Conservation (phyloP, 2,329 filamentous ascomycete genomes). For the Colletotrichum sp. region DNA sequence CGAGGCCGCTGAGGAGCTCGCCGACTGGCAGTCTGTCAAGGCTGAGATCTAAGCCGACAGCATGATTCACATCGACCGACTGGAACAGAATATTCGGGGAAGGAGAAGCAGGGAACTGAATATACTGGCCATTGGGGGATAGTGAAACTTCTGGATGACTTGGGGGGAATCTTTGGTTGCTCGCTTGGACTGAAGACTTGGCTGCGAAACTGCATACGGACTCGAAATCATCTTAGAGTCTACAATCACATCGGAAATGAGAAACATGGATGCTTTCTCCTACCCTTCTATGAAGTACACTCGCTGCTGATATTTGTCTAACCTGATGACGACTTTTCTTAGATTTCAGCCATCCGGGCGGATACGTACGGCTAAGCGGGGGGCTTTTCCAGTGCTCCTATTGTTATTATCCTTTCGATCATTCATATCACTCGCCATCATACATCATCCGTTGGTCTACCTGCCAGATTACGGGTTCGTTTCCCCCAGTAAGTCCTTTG, state of each 20-base stretch:
- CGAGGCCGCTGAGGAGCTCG: not conserved
- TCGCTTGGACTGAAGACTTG: not conserved
- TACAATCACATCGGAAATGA: not conserved
- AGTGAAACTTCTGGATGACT: not conserved
- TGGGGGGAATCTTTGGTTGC: not conserved
- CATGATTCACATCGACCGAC: not conserved
- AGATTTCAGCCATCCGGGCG: not conserved
- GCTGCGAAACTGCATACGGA: not conserved
- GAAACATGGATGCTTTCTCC: not conserved
- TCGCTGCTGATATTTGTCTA: not conserved
- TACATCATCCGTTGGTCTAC: not conserved
- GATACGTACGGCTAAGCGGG: not conserved
- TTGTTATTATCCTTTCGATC: not conserved
- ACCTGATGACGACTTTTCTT: not conserved
- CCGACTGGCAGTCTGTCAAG: not conserved
- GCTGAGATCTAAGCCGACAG: not conserved
- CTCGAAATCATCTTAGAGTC: not conserved
- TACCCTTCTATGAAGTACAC: not conserved
- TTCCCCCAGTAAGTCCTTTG: not conserved
- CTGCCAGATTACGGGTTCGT: not conserved
- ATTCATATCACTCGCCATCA: not conserved
- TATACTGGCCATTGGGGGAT: not conserved
- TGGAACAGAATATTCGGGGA: not conserved
- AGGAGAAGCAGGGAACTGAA: not conserved
- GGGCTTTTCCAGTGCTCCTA: not conserved